Percentiles rank a stretch among this genome's conserved stretches.
Conservation (phyloP, 2,329 filamentous ascomycete species). For the Nigrospora oryzae region DNA sequence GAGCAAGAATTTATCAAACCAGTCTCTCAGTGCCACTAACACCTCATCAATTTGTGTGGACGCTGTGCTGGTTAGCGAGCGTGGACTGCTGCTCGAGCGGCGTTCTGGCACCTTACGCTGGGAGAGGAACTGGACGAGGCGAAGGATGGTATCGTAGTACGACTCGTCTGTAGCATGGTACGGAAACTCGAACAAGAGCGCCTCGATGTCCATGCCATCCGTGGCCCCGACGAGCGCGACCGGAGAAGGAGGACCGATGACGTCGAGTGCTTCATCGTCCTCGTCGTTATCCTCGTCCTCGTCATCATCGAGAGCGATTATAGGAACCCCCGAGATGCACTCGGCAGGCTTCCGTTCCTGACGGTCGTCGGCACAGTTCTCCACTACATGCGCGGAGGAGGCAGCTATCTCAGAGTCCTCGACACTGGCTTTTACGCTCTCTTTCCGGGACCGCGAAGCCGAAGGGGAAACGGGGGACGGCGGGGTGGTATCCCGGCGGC, state of each 20-base stretch:
- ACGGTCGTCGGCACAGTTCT: no score
- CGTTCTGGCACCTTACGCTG: conserved; percentile 13
- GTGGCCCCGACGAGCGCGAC: conserved; percentile 13
- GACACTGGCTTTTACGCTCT: conserved; percentile 33
- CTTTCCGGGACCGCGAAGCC: conserved; percentile 12
- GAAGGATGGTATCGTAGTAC: conserved; percentile 16
- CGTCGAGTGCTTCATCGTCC: conserved; percentile 22
- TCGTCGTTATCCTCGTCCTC: conserved; percentile 17
- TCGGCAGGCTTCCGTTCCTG: no score
- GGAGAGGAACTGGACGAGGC: conserved; percentile 16
- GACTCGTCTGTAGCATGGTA: conserved; percentile 17
- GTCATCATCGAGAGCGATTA: conserved; percentile 29
- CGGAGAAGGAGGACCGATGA: conserved; percentile 9
- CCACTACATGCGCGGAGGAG: no score
- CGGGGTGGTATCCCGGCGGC: conserved; percentile 27
- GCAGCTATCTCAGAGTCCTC: conserved; percentile 30
- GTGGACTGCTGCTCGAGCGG: conserved; percentile 7
- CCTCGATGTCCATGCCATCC: conserved; percentile 7
- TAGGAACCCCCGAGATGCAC: conserved; percentile 10
- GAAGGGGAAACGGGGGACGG: conserved; percentile 35
- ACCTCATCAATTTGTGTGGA: conserved; percentile 32
- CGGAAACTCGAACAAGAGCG: conserved; percentile 17
- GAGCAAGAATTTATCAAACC: conserved; percentile 40
- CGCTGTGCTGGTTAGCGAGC: conserved; percentile 20
- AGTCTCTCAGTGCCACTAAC: conserved; percentile 34